These are phyloP conservation scores for Microsporum canis DNA, from an alignment of 2,329 filamentous ascomycete species.

Conservation along the genomic window DNA sequence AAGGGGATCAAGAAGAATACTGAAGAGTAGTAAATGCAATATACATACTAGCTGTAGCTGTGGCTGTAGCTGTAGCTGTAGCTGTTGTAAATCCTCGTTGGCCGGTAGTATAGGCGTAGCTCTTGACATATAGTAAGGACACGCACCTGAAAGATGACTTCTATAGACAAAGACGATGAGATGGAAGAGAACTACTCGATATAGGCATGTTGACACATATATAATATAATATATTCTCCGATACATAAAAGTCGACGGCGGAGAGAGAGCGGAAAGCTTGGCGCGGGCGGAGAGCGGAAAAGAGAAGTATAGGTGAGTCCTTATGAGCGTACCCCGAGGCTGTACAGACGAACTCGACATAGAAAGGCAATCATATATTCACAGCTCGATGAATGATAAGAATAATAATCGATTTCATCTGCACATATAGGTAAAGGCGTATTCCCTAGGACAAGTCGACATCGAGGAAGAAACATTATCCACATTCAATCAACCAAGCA, in stretches of 20 bases:
- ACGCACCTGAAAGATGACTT: too few species aligned
- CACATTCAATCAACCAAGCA: neutral
- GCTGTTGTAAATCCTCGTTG: too few species aligned
- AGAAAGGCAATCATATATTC: neutral
- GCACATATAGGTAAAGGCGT: neutral
- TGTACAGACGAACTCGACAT: neutral
- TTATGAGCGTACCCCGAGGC: neutral
- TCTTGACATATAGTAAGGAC: too few species aligned
- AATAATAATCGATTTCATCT: neutral
- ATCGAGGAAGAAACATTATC: neutral
- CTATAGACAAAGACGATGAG: too few species aligned
- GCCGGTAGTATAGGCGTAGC: too few species aligned
- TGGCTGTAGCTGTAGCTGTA: too few species aligned
- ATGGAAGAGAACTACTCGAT: too few species aligned
- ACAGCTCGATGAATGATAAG: neutral
- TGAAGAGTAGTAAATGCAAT: too few species aligned
- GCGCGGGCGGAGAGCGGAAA: neutral
- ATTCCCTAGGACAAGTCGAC: neutral
- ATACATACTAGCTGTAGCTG: too few species aligned
- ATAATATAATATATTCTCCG: too few species aligned
- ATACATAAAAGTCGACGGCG: neutral
- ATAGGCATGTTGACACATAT: too few species aligned
- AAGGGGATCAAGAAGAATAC: too few species aligned
- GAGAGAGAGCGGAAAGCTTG: neutral
- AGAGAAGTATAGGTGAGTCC: neutral